Evolutionary conservation across 2,329 filamentous ascomycete genomes (phyloP).

Genomic region (Fusarium sp.): DNA sequence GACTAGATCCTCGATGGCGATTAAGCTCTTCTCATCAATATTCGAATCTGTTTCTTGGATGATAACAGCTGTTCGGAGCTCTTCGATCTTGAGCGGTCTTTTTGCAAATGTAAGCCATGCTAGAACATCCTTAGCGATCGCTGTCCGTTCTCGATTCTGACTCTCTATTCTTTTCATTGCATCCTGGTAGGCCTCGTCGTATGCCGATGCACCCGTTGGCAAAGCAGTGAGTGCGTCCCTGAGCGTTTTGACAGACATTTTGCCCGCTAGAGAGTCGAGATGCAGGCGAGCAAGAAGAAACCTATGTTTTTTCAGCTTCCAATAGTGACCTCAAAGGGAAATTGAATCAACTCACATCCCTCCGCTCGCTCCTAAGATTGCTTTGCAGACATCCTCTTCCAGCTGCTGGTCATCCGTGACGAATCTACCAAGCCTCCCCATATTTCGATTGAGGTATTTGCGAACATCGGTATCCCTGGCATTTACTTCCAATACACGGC

Average conservation of each 20-base stretch:
- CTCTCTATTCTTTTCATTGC: neutral
- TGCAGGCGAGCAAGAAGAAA: neutral
- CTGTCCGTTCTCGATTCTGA: neutral
- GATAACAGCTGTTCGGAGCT: neutral
- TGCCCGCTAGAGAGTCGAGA: neutral
- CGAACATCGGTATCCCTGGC: neutral
- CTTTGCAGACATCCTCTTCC: neutral
- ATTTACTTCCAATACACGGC: neutral
- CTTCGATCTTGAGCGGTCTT: neutral
- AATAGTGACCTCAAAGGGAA: neutral
- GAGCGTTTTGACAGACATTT: neutral
- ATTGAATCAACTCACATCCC: neutral
- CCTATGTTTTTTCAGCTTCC: neutral
- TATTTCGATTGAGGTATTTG: neutral
- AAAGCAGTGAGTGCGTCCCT: neutral
- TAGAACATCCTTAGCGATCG: neutral
- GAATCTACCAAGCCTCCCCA: rapidly evolving
- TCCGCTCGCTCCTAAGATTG: neutral
- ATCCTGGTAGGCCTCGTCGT: neutral
- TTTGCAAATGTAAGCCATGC: neutral
- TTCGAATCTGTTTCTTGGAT: neutral
- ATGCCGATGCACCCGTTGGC: neutral
- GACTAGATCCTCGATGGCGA: neutral
- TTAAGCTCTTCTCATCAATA: neutral
- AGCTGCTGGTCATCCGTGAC: neutral